Evolutionary conservation across 208 protist genomes (phyloP).

Genomic region (Wallacemonas rigidus): DNA sequence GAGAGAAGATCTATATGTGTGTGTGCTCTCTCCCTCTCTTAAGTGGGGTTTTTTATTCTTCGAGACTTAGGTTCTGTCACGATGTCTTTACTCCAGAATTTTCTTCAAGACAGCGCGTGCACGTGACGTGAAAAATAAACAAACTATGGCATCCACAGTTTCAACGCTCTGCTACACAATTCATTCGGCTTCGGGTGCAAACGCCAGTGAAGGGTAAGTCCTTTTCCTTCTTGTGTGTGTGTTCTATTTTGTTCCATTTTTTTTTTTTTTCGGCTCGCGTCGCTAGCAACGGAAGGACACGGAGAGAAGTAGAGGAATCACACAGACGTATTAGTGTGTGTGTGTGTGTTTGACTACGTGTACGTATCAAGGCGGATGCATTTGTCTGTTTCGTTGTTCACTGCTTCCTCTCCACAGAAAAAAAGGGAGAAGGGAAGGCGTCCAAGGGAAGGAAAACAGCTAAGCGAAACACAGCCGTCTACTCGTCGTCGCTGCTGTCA

Average conservation of each 20-base stretch:
- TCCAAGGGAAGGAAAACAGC: slow-evolving; percentile 15
- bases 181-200: too few relatives aligned
- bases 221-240: neutral
- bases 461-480: slow-evolving; percentile 1
- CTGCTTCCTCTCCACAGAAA: neutral
- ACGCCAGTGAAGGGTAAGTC: too few relatives aligned
- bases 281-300: neutral
- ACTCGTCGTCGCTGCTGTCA: slow-evolving; percentile 25
- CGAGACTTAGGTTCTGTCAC: slow-evolving; percentile 2
- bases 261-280: neutral
- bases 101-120: neutral
- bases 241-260: neutral
- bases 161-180: neutral
- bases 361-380: neutral
- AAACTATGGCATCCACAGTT: neutral
- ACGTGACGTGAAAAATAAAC: neutral
- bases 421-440: slow-evolving; percentile 6
- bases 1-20: slow-evolving; percentile 15
- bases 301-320: neutral
- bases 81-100: neutral
- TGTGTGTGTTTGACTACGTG: neutral
- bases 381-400: neutral
- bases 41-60: neutral
- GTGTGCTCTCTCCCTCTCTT: neutral
- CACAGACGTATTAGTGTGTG: neutral